These are phyloP conservation scores for Hanseniaspora meyeri DNA, from an alignment of 805 yeast species.

Conservation along the genomic window DNA sequence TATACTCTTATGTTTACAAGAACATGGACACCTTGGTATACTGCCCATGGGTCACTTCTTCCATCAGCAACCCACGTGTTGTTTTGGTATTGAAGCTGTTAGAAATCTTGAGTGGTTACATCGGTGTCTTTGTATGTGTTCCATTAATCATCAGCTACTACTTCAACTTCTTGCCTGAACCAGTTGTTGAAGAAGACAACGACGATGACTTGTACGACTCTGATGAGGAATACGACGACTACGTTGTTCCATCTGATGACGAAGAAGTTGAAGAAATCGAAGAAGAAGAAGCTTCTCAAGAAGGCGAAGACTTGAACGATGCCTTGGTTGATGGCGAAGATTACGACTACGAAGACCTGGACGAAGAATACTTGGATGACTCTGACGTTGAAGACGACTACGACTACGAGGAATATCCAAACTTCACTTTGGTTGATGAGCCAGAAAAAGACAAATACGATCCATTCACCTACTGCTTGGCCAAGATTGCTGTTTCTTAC, in stretches of 20 bases:
- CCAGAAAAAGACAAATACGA: conserved; percentile 10
- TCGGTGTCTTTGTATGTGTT: conserved; percentile 1
- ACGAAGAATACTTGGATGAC: conserved; percentile 7
- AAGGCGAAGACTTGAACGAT: conserved; percentile 12
- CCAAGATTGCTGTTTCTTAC: conserved; percentile 10
- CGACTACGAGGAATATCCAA: conserved; percentile 12
- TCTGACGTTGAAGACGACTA: conserved; percentile 11
- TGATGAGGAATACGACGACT: conserved; percentile 10
- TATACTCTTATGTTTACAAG: conserved; percentile 2
- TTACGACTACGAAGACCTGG: conserved; percentile 12
- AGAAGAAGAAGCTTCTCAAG: conserved; percentile 11
- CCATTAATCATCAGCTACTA: conserved; percentile 11
- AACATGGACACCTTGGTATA: neutral
- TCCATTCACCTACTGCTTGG: conserved; percentile 8
- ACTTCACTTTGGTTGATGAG: conserved; percentile 11
- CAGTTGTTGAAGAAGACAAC: conserved; percentile 11
- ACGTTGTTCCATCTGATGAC: conserved; percentile 3
- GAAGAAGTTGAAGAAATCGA: conserved; percentile 8
- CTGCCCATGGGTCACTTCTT: neutral
- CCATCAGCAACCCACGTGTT: neutral
- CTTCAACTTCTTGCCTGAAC: conserved; percentile 14
- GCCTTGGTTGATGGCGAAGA: conserved; percentile 4
- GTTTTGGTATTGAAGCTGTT: neutral
- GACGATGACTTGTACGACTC: conserved; percentile 9
- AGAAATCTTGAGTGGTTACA: conserved; percentile 8